phyloP scores from a whole-genome alignment of 1,284 basidiomycete species.

The Naganishia cerealis region DNA sequence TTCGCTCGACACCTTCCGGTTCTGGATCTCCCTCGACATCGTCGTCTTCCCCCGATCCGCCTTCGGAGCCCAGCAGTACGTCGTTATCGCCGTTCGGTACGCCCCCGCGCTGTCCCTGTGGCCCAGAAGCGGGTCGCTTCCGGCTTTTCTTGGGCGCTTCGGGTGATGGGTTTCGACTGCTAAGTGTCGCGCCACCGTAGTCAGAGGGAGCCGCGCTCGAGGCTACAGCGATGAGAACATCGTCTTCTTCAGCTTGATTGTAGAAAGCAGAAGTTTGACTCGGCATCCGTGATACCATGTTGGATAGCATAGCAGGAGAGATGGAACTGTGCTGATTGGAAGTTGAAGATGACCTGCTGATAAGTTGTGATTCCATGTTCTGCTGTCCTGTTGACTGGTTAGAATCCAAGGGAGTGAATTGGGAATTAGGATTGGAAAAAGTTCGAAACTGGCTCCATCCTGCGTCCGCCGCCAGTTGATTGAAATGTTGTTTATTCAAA shows the following conservation, averaged over 20 bases:
- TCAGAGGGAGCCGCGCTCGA: constrained; percentile 23
- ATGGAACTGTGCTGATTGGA: constrained; percentile 28
- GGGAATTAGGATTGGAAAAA: neutral
- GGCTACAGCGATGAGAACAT: constrained; percentile 5
- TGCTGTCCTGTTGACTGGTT: neutral
- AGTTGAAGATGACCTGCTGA: constrained; percentile 17
- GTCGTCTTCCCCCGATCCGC: constrained; percentile 37
- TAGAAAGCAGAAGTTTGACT: constrained; percentile 3
- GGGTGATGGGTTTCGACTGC: constrained; percentile 14
- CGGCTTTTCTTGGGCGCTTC: constrained; percentile 3
- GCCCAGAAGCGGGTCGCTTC: neutral
- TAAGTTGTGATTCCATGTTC: neutral
- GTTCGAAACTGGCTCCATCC: constrained; percentile 4
- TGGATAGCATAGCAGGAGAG: constrained; percentile 33
- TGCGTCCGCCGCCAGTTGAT: too few relatives aligned
- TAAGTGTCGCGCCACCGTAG: constrained; percentile 5
- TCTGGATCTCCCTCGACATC: constrained; percentile 42
- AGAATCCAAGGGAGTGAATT: neutral
- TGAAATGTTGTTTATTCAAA: neutral
- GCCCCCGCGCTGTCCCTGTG: neutral
- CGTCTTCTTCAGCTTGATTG: constrained; percentile 16
- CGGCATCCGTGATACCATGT: constrained; percentile 17
- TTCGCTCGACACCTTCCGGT: constrained; percentile 52
- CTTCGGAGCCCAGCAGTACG: constrained; percentile 4
- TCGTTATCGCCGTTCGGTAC: neutral